phyloP scores from a whole-genome alignment of 1,139 yeast genomes.

The Blastobotrys ciferrii region DNA sequence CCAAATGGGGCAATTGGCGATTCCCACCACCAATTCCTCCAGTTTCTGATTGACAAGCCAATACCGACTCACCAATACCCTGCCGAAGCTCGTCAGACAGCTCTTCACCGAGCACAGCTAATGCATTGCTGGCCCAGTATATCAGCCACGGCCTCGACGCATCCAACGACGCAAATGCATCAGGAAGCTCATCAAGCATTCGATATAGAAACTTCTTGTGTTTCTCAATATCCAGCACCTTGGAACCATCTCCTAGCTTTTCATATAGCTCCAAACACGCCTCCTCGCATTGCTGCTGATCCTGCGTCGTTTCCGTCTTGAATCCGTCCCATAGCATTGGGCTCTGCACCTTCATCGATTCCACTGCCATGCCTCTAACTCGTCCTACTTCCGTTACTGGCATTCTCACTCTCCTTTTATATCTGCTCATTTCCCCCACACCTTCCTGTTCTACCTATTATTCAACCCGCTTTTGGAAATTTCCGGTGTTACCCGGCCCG shows the following conservation, averaged over 20 bases:
- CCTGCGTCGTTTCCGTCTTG: constrained; percentile 1
- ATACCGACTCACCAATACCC: constrained; percentile 35
- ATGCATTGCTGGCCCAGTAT: constrained; percentile 76
- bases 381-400: neutral
- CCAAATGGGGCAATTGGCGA: constrained; percentile 79
- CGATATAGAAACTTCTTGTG: constrained; percentile 46
- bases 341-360: neutral
- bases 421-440: constrained; percentile 1
- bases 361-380: neutral
- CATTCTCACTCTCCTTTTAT: constrained; percentile 7
- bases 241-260: neutral
- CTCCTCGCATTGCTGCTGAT: constrained; percentile 5
- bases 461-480: constrained; percentile 1
- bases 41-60: constrained; percentile 34
- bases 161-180: constrained; percentile 54
- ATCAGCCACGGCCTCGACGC: constrained; percentile 91
- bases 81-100: constrained; percentile 20
- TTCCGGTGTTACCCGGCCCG: constrained; percentile 4
- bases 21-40: constrained; percentile 88
- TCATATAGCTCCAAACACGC: neutral
- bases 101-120: constrained; percentile 40
- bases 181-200: constrained; percentile 50
- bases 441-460: too few relatives aligned
- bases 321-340: constrained; percentile 4
- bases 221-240: constrained; percentile 30